Conservation (phyloP, 2,329 filamentous ascomycete species). For the Monosporascus sp. region DNA sequence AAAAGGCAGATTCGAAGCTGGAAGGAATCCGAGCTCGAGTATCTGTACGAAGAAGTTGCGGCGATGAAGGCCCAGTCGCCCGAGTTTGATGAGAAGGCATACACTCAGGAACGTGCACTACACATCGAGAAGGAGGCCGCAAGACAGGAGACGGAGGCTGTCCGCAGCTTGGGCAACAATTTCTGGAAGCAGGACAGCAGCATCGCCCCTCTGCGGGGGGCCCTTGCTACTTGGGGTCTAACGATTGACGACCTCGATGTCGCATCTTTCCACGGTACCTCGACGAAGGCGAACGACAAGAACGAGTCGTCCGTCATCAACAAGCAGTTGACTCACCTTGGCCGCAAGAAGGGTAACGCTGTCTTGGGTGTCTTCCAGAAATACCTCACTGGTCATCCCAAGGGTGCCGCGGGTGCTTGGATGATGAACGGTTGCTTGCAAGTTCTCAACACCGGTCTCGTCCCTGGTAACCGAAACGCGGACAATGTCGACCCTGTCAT, state of each 20-base stretch:
- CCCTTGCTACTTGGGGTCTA: constrained; percentile 94
- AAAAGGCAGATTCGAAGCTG: constrained; percentile 93
- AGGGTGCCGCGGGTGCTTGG: constrained; percentile 98
- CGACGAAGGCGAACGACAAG: constrained; percentile 98
- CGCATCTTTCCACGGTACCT: constrained; percentile 98
- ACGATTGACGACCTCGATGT: constrained; percentile 94
- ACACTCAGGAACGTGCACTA: constrained; percentile 73
- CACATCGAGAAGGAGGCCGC: constrained; percentile 87
- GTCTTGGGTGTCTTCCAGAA: constrained; percentile 98
- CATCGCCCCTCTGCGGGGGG: constrained; percentile 92
- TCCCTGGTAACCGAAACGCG: constrained; percentile 95
- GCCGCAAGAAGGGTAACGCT: constrained; percentile 93
- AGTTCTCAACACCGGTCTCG: constrained; percentile 87
- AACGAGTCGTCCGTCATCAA: constrained; percentile 98
- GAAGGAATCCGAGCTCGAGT: constrained; percentile 92
- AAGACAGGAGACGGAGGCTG: constrained; percentile 88
- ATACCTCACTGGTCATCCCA: constrained; percentile 96
- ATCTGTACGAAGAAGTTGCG: constrained; percentile 84
- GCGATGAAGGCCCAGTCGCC: constrained; percentile 79
- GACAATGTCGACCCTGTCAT: constrained; percentile 95
- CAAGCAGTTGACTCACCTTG: constrained; percentile 91
- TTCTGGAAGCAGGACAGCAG: constrained; percentile 97
- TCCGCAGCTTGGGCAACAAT: constrained; percentile 90
- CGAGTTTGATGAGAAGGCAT: constrained; percentile 77
- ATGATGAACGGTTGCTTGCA: constrained; percentile 99